Evolutionary conservation across 2,329 filamentous ascomycete species (phyloP).

Genomic region (Pseudogymnoascus sp.): DNA sequence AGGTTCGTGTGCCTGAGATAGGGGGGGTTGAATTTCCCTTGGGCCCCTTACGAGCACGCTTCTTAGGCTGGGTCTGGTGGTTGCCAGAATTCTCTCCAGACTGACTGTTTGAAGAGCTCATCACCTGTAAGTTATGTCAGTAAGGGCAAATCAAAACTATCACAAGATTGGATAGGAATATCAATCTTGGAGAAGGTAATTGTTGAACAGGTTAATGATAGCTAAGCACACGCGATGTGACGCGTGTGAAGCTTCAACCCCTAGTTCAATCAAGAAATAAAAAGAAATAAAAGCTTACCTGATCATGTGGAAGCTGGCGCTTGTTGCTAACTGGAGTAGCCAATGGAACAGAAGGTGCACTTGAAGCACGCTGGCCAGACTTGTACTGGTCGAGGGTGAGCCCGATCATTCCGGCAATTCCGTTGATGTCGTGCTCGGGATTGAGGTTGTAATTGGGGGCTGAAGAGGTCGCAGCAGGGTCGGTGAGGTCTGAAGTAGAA

Average conservation of each 20-base stretch:
- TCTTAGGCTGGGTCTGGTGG: not conserved
- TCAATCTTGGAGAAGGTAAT: not conserved
- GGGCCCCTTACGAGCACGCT: not conserved
- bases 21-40: not conserved
- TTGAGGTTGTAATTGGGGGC: not conserved
- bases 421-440: not conserved
- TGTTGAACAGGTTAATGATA: not conserved
- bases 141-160: not conserved
- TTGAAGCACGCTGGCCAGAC: not conserved
- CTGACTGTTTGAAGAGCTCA: not conserved
- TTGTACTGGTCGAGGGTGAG: slow-evolving; percentile 4
- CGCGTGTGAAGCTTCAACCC: not conserved
- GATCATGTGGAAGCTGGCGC: not conserved
- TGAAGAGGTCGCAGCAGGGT: not conserved
- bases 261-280: not conserved
- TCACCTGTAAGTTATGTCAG: not conserved
- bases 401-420: not conserved
- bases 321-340: not conserved
- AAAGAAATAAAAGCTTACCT: not conserved
- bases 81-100: not conserved
- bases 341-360: not conserved
- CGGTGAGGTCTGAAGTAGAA: not conserved
- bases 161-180: not conserved
- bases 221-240: not conserved
- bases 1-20: not conserved